Percentiles rank a stretch among this genome's conserved stretches.
phyloP scores from a whole-genome alignment of 192 early-diverging fungal species.

The Coemansia sp. region DNA sequence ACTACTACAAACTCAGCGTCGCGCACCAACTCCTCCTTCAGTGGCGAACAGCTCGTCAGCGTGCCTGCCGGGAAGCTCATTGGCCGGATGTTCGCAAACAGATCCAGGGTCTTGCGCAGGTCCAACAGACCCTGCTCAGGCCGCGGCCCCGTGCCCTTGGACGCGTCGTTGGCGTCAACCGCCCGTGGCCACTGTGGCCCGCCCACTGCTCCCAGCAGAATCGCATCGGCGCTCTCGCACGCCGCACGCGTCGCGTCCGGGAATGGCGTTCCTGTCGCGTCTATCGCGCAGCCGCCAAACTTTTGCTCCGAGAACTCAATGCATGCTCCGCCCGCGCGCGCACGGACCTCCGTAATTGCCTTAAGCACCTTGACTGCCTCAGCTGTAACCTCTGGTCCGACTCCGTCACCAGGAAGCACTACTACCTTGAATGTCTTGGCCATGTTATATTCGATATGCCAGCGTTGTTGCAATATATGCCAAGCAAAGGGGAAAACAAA shows the following conservation, averaged over 20 bases:
- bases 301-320: constrained; percentile 77
- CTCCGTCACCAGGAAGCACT: constrained; percentile 89
- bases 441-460: constrained; percentile 16
- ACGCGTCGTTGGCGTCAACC: constrained; percentile 63
- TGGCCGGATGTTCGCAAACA: constrained; percentile 97
- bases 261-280: constrained; percentile 83
- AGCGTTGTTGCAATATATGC: not conserved
- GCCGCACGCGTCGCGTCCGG: constrained; percentile 80
- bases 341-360: constrained; percentile 65
- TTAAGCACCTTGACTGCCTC: constrained; percentile 91
- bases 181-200: constrained; percentile 91
- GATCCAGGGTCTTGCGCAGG: constrained; percentile 86
- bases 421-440: constrained; percentile 61
- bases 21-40: constrained; percentile 87
- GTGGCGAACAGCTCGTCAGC: constrained; percentile 78
- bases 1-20: constrained; percentile 91
- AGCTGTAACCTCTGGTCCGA: constrained; percentile 92
- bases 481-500: constrained; percentile 9
- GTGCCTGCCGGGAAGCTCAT: constrained; percentile 87
- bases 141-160: constrained; percentile 72
- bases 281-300: constrained; percentile 92
- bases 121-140: constrained; percentile 94
- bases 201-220: constrained; percentile 96
- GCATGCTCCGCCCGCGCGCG: constrained; percentile 57
- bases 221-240: constrained; percentile 81